Evolutionary conservation across 176 grass and related monocot genomes (phyloP), one percentile per base, ranked within the genome.

Genomic region (Puya raimondii): DNA sequence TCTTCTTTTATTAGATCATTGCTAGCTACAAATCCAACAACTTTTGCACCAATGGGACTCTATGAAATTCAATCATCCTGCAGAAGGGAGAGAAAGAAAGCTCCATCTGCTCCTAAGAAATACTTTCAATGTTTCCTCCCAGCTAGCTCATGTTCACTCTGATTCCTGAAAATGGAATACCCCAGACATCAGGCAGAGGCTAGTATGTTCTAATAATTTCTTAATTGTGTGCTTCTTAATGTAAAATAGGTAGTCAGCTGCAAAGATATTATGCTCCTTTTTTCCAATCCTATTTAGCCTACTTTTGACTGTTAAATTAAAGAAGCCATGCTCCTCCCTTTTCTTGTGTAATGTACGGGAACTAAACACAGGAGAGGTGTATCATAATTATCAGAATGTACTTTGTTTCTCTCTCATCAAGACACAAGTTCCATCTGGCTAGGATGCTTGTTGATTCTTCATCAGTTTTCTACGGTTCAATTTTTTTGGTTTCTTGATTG

Each of bases 1-100:
- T 18, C 1, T 59, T 59, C 21, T 61, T 42, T 42, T 42, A 42
- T 61, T 61, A 61, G 56, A 18, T 61, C 56, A 61, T 61, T 61
- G 56, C 56, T 61, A 61, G 56, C 56, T 61, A 61, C 17, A 57
- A 57, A 57, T 61, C 56, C 56, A 61, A 61, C 56, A 20, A 61
- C 21, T 61, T 61, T 20, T 61, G 56, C 56, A 61, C 14, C 56
- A 61, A 20, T 61, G 21, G 56, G 17, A 61, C 16, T 59, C 56
- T 22, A 61, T 18, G 17, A 61, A 18, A 61, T 22, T 20, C 56
- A 61, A 16, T 20, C 16, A 61, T 61, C 56, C 56, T 61, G 56
- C 56, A 61, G 16, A 61, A 20, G 56, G 21, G 16, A 61, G 33
- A 61, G 56, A 61, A 61, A 61, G 16, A 22, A 2, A 61, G 56